Base-by-base conservation (phyloP, 176 grass and related monocot genomes). In the Puccinellia tenuiflora region DNA sequence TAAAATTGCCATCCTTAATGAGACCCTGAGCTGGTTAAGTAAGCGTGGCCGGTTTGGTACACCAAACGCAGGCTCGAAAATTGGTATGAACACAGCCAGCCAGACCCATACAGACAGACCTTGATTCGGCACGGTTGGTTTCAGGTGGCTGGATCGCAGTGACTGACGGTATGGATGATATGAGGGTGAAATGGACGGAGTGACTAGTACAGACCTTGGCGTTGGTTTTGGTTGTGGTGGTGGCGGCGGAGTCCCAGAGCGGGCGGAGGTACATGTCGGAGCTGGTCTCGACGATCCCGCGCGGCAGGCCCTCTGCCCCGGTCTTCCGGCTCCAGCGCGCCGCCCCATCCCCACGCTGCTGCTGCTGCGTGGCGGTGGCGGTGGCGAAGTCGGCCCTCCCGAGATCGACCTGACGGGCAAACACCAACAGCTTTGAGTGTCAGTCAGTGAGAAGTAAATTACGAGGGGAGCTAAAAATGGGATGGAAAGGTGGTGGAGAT, bases 181-280 rank as follows among this genome's bases (percentile, higher is more conserved):
- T n/a, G n/a, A n/a, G n/a, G n/a, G n/a, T n/a, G n/a, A n/a, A n/a
- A n/a, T n/a, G n/a, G n/a, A n/a, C n/a, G n/a, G n/a, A n/a, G n/a
- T n/a, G n/a, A n/a, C n/a, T n/a, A n/a, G n/a, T n/a, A n/a, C n/a
- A n/a, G n/a, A n/a, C n/a, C n/a, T n/a, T 47, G 69, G 69, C 10
- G 68, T 15, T 47, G 75, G 31, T 9, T 56, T 22, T 56, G 53
- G 33, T 52, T 37, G n/a, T n/a, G 33, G 33, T 25, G 29, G 18
- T 28, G 67, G 60, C 30, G 59, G 74, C 39, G 25, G 79, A 46
- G 76, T 78, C 82, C 85, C 80, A 97, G 38, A 97, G 88, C 62
- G 92, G 86, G 34, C 90, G 93, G 74, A 97, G 78, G 62, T 89
- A 89, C 88, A 97, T 88, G 88, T 97, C 90, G 22, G 95, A 94